Percentiles rank a stretch among this genome's conserved stretches.
Conservation (phyloP, 2,329 filamentous ascomycete genomes). For the Torrubiella hemipterigena region DNA sequence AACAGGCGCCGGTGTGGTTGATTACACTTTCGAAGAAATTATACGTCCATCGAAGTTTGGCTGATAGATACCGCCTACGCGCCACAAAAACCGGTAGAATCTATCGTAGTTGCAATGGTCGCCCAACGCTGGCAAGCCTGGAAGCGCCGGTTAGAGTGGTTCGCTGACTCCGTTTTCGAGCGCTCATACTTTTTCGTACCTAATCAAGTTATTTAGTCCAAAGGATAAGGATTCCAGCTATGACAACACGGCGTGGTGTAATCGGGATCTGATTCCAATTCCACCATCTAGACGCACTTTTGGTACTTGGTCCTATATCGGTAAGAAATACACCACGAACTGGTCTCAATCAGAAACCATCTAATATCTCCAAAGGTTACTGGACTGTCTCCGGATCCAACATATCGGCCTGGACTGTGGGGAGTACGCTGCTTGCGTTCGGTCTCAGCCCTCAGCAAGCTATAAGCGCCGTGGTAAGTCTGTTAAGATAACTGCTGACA, state of each 20-base stretch:
- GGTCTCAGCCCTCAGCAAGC: slow-evolving; percentile 15
- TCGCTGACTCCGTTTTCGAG: too few species aligned
- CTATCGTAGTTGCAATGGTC: too few species aligned
- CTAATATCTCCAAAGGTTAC: slow-evolving; percentile 7
- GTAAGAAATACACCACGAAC: slow-evolving; percentile 7
- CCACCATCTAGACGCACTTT: slow-evolving; percentile 14
- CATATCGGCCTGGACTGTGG: slow-evolving; percentile 14
- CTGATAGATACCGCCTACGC: too few species aligned
- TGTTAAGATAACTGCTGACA: neutral
- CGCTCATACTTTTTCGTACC: too few species aligned
- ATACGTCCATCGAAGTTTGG: too few species aligned
- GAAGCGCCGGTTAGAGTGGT: too few species aligned
- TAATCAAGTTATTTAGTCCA: slow-evolving; percentile 12
- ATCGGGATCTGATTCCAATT: slow-evolving; percentile 18
- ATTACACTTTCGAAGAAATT: too few species aligned
- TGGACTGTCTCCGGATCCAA: slow-evolving; percentile 13
- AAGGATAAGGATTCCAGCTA: slow-evolving; percentile 16
- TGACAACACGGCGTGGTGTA: slow-evolving; percentile 19
- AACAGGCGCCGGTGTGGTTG: too few species aligned
- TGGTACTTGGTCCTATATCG: slow-evolving; percentile 13
- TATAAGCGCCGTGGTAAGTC: slow-evolving; percentile 12
- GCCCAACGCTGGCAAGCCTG: too few species aligned
- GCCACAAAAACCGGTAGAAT: too few species aligned
- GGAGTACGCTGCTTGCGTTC: slow-evolving; percentile 13
- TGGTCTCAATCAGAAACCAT: neutral